These are phyloP conservation scores for Manihot esculenta DNA, from an alignment of 441 rosid genomes.

Conservation along the genomic window DNA sequence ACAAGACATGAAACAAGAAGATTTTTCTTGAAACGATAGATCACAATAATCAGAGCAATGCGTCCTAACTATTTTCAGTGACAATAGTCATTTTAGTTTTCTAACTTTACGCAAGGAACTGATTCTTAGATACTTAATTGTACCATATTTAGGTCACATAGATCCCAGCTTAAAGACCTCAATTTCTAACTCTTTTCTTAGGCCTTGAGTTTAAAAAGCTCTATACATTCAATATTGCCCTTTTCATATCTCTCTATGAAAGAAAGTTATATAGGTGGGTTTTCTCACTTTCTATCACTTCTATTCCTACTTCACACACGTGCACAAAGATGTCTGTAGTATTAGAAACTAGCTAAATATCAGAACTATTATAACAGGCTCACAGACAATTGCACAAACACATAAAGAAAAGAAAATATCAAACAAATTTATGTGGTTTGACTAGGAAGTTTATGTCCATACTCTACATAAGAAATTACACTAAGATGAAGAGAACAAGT, in stretches of 20 bases:
- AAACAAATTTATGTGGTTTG: too few species aligned
- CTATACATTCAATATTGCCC: neutral
- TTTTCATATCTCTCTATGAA: neutral
- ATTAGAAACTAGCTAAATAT: too few species aligned
- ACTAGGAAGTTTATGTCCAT: too few species aligned
- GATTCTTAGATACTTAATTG: neutral
- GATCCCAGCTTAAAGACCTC: neutral
- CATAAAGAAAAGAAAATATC: too few species aligned
- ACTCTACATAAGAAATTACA: too few species aligned
- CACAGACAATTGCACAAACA: too few species aligned
- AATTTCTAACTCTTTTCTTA: neutral
- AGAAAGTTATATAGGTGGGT: too few species aligned
- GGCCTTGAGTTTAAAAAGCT: neutral
- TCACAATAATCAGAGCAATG: neutral
- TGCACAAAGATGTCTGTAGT: too few species aligned
- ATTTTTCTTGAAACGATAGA: neutral
- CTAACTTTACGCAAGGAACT: neutral
- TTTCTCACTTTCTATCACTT: too few species aligned
- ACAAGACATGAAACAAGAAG: neutral
- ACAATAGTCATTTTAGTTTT: neutral
- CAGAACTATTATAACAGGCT: too few species aligned
- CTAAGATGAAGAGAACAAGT: too few species aligned
- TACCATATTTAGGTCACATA: neutral
- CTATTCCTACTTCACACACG: too few species aligned
- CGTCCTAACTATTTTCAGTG: neutral